A percentile compares a stretch with the other conserved stretches of the same genome.
These are phyloP conservation scores for Arachis stenosperma DNA, from an alignment of 306 rosid species.

Conservation along the genomic window DNA sequence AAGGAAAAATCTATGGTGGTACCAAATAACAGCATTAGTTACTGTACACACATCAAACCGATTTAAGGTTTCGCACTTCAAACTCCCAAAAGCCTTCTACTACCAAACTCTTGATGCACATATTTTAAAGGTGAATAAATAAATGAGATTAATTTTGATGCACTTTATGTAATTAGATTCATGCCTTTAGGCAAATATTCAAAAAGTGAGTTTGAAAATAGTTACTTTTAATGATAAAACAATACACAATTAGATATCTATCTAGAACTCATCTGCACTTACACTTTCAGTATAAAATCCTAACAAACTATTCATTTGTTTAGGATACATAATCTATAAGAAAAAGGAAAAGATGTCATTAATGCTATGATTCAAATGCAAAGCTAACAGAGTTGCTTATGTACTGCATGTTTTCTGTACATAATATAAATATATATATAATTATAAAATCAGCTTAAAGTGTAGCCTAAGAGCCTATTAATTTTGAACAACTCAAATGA, in stretches of 20 bases:
- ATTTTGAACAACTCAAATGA: constrained; percentile 4
- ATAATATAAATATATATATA: neutral
- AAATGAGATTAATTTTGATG: no score
- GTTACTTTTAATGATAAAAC: no score
- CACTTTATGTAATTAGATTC: no score
- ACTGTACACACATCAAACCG: neutral
- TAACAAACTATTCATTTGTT: no score
- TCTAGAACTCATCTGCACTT: no score
- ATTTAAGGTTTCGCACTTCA: neutral
- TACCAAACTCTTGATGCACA: neutral
- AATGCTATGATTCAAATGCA: neutral
- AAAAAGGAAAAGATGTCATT: neutral
- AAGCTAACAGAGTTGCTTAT: neutral
- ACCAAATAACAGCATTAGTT: neutral
- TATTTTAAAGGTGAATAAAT: no score
- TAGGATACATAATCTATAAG: neutral
- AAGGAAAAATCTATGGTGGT: neutral
- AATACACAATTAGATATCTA: no score
- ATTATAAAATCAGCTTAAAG: no score
- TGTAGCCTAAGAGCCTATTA: neutral
- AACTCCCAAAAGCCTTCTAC: constrained; percentile 3
- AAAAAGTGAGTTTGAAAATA: no score
- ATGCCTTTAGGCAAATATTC: no score
- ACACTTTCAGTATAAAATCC: no score
- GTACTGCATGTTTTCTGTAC: constrained; percentile 1